Base-by-base conservation (phyloP, 495 filamentous ascomycete species). In the Penicillium pulvis region DNA sequence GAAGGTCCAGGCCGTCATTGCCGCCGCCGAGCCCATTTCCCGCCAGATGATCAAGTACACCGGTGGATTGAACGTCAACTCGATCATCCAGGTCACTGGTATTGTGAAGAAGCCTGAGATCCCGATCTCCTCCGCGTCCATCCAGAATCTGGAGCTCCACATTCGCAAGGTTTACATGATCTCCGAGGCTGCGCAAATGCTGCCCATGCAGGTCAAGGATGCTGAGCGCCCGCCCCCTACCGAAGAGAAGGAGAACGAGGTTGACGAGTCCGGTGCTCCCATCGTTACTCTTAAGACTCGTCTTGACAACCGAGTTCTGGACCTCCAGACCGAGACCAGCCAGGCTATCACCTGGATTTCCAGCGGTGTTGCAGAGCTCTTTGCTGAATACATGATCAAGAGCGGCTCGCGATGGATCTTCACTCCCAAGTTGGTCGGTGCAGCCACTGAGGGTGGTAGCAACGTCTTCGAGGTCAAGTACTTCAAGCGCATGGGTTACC, bases 381-480 rank as follows among this genome's bases (percentile, higher is more conserved):
- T 97, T 76, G 81, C 85, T 50, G 82, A 86, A 49, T 95, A 93
- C 69, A 87, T 97, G 60, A 75, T 87, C 58, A 77, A 82, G 55
- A 85, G 85, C 47, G 84, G 87, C 17, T 96, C 96, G 69, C 88
- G 88, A 59, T 90, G 93, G 76, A 93, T 96, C 69, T 90, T 94
- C 66, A 89, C 92, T 1, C 91, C 93, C 33, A 93, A 91, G 73
- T 76, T 98, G 46, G 93, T 93, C 56, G 91, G 87, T 47, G 91
- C 91, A 30, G 91, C 94, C 12, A 94, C 91, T 0, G 94, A 98
- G 68, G 94, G 94, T 66, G 94, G 94, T 61, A 89, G 90, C 56
- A 93, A 91, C 65, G 92, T 97, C 19, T 98, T 98, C 77, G 85
- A 90, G 60, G 81, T 97, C 50, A 86, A 90, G 44, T 98, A 98